phyloP scores from a whole-genome alignment of 2,329 filamentous ascomycete species.

The Fusarium paranaense region DNA sequence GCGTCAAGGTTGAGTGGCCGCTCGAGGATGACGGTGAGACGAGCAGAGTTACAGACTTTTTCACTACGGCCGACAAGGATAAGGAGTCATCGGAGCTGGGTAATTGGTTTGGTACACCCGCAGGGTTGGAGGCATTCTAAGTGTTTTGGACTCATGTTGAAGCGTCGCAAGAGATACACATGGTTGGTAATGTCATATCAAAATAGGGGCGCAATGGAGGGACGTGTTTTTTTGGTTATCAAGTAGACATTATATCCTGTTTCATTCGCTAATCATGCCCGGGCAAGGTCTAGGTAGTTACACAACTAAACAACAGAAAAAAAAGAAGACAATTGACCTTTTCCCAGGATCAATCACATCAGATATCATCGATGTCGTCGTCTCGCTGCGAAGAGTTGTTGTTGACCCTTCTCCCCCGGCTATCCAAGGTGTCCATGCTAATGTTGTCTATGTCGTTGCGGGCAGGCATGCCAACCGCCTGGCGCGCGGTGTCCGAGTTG shows the following conservation, averaged over 20 bases:
- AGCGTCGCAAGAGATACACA: neutral
- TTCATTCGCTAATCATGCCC: conserved; percentile 37
- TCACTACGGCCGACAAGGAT: conserved; percentile 59
- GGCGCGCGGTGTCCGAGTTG: conserved; percentile 84
- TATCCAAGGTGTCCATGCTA: conserved; percentile 70
- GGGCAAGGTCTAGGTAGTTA: conserved; percentile 16
- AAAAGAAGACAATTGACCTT: conserved; percentile 11
- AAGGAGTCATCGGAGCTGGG: conserved; percentile 73
- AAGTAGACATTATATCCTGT: conserved; percentile 47
- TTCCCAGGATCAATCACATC: conserved; percentile 55
- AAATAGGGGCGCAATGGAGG: conserved; percentile 9
- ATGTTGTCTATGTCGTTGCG: conserved; percentile 61
- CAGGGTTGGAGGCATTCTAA: conserved; percentile 77
- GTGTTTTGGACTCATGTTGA: neutral
- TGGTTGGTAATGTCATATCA: neutral
- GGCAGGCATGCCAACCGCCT: conserved; percentile 83
- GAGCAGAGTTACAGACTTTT: conserved; percentile 81
- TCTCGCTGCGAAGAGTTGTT: conserved; percentile 48
- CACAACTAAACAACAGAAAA: conserved; percentile 21
- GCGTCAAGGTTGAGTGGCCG: conserved; percentile 86
- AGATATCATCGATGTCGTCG: conserved; percentile 73
- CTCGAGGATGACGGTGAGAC: conserved; percentile 76
- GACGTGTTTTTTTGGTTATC: conserved; percentile 16
- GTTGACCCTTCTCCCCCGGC: conserved; percentile 63
- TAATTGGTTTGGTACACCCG: conserved; percentile 84